Base-by-base conservation (phyloP, 1,284 basidiomycete species). In the Trametes hirsuta region DNA sequence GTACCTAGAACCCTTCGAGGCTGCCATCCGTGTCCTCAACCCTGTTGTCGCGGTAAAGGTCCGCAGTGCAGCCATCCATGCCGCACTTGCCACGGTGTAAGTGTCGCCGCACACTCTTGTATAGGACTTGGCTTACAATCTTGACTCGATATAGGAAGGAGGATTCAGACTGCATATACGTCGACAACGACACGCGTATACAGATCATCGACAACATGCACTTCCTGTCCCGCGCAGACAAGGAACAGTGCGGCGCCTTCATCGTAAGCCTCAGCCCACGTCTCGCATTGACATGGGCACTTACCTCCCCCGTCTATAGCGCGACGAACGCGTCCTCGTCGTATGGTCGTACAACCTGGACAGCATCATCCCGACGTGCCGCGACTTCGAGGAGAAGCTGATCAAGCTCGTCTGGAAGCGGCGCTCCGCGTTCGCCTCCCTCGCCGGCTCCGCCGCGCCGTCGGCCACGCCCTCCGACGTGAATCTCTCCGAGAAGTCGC, bases 171-270 rank as follows among this genome's bases (percentile, higher is more conserved):
- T 81, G 79, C 47, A 82, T 89, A 61, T 84, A 84, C 62, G 74
- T 89, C 59, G 85, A 87, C 68, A 66, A 67, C 18, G 74, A 80
- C 58, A 80, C 86, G 5, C 83, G 86, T 4, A 89, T 90, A 56
- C 87, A 90, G 72, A 82, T 90, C 53, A 69, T 90, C 12, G 84
- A 89, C 57, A 82, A 78, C 24, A 85, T 93, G 69, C 71, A 73
- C 47, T 78, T 84, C 62, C 78, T 94, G 4, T 84, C 85, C 4
- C 79, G 81, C 22, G 91, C 90, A 1, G 85, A 93, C 69, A 92
- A 91, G 74, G 90, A 93, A 66, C 91, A 94, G 69, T 89, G 90
- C 62, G 91, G 85, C n/a, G 91, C 91, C 21, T 94, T 94, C 74
- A 83, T 94, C 60, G 87, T 88, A 67, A 66, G 81, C 77, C 42